Evolutionary conservation across 2,329 filamentous ascomycete genomes (phyloP), one percentile per base, ranked within the genome.

Genomic region (Scopulariopsis brevicaulis): DNA sequence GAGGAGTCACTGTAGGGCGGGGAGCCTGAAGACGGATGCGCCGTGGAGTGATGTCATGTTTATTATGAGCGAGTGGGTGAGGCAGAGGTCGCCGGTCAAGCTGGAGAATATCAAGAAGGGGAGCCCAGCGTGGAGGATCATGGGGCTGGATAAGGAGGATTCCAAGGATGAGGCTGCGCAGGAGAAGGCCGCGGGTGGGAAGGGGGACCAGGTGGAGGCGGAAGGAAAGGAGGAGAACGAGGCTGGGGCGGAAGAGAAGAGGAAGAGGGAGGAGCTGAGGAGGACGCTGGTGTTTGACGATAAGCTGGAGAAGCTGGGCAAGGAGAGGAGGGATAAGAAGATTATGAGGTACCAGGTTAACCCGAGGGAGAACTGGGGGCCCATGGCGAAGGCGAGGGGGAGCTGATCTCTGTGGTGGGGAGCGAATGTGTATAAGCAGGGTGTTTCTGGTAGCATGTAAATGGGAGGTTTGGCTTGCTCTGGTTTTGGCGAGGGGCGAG

Each of bases 321-420:
- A 78, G 64, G 85, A 90, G 60, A 80, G 76, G 61, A 80, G 82
- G 57, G 79, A 75, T 60, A 86, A 82, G 68, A 87, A 85, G 62
- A 77, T 95, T 53, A 84, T 95, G 57, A 79, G 93, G 62, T 99
- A 96, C 71, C 94, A 96, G 74, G 74, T 86, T 60, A 97, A 97
- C 68, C 94, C 94, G 53, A 78, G 87, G 60, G 86, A 90, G 66
- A 94, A 97, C 69, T 99, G 94, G 94, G 94, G 94, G 0, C 94
- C 94, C 1, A 84, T 96, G 83, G 76, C 73, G 56, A 75, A 76
- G 62, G 81, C 81, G 28, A 77, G 70, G 62, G 75, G 74, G 46
- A 24, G 10, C 46, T 50, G 46, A 50, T 50, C 22, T 40, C 12
- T 15, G 20, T 12, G 20, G n/a, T n/a, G n/a, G 5, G 7, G 6